Base-by-base conservation (phyloP, 495 filamentous ascomycete genomes). In the Filosporella fistucella region DNA sequence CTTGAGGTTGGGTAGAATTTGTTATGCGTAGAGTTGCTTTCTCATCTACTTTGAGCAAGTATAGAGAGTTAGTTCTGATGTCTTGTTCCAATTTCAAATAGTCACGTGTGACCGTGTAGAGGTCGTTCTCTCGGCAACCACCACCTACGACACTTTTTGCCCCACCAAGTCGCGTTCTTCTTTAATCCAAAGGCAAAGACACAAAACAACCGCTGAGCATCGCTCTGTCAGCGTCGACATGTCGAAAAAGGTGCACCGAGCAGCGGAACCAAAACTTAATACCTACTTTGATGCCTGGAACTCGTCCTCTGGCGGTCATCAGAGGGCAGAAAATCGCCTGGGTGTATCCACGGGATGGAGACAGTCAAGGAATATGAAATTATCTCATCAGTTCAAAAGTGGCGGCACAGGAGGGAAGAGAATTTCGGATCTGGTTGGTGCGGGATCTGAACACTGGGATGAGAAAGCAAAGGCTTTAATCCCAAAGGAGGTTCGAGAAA, bases 261-360 rank as follows among this genome's bases (percentile, higher is more conserved):
- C 77, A 41, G 71, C 79, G 9, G 53, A 71, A 32, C 75, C 72
- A 10, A 58, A 49, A 22, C 59, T 66, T 54, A 69, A 72, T 56
- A 64, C 66, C 34, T 55, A 64, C 51, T 91, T 88, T 63, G 89
- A 95, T 59, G 70, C 85, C 25, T 96, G 86, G 86, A 90, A 89
- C 65, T 84, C 85, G 17, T 78, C 77, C 13, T 79, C 84, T 0
- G 83, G 86, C 5, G 90, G 90, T 42, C 88, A 96, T 61, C 89
- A 96, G 65, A 71, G 75, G 24, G 80, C 83, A 48, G 82, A 91
- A 28, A 78, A 77, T 43, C 67, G 67, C 12, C 65, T 81, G 8
- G 67, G 72, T 11, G 72, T 69, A 26, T 79, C 78, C 25, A 81
- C 70, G 0, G 76, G 78, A 60, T 94, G 88, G 89, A 78, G 84